phyloP scores from a whole-genome alignment of 2,329 filamentous ascomycete genomes.

The Pyricularia pennisetigena region DNA sequence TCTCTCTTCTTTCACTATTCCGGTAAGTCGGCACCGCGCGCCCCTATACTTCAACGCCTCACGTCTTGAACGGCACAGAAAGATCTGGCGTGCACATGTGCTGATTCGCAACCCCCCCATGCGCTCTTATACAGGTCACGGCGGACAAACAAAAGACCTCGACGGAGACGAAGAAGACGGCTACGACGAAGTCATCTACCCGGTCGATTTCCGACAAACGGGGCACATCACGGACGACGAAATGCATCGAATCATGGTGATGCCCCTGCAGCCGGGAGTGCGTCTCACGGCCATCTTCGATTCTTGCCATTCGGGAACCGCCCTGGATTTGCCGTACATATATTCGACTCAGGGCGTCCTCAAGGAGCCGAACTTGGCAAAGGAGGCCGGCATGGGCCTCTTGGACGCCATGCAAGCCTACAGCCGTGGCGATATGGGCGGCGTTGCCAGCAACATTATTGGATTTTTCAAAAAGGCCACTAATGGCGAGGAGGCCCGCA shows the following conservation, averaged over 20 bases:
- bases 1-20: conserved; percentile 98
- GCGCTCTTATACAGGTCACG: conserved; percentile 45
- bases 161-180: conserved; percentile 76
- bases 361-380: conserved; percentile 59
- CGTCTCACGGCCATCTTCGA: conserved; percentile 54
- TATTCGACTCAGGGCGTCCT: conserved; percentile 60
- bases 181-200: conserved; percentile 77
- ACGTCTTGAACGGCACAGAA: background rate
- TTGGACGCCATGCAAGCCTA: conserved; percentile 50
- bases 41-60: background rate
- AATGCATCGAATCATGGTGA: conserved; percentile 66
- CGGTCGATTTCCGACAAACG: conserved; percentile 69
- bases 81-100: background rate
- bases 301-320: conserved; percentile 58
- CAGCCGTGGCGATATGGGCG: conserved; percentile 63
- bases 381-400: conserved; percentile 56
- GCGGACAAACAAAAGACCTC: conserved; percentile 70
- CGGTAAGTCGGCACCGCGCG: conserved; percentile 39
- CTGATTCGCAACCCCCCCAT: background rate
- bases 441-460: conserved; percentile 72
- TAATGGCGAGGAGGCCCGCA: conserved; percentile 68
- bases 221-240: conserved; percentile 79
- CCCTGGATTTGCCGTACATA: conserved; percentile 56
- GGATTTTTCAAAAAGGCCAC: conserved; percentile 85
- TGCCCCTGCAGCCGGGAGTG: conserved; percentile 44